Evolutionary conservation across 176 grass and related monocot species (phyloP).

Genomic region (Bothriochloa decipiens): DNA sequence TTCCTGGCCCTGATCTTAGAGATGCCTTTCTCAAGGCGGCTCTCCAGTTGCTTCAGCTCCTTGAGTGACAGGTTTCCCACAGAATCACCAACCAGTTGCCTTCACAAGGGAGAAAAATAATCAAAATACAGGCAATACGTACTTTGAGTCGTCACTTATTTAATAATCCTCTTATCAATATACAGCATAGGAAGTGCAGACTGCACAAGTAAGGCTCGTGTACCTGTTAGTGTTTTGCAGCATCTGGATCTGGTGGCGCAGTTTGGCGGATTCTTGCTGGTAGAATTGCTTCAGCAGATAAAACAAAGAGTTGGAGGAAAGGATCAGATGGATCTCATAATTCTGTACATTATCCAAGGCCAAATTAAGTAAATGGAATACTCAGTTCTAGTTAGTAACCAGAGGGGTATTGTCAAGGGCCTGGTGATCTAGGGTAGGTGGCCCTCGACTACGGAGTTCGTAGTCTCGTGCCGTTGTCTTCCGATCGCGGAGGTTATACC

Average conservation of each 20-base stretch:
- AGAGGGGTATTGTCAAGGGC: too few relatives aligned
- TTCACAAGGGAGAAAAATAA: conserved; percentile 30
- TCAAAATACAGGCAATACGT: neutral
- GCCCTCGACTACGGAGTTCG: too few relatives aligned
- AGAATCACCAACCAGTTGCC: conserved; percentile 70
- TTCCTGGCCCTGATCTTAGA: conserved; percentile 75
- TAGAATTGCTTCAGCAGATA: conserved; percentile 78
- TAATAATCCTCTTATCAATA: neutral
- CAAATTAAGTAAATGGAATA: neutral
- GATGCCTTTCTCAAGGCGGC: conserved; percentile 77
- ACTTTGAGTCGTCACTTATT: neutral
- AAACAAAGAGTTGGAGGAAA: neutral
- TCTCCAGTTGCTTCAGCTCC: conserved; percentile 82
- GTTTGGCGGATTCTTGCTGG: conserved; percentile 78
- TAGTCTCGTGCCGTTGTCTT: too few relatives aligned
- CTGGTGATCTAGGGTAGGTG: too few relatives aligned
- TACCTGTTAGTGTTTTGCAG: conserved; percentile 86
- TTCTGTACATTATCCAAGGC: neutral
- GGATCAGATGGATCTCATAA: conserved; percentile 3
- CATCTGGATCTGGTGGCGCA: conserved; percentile 86
- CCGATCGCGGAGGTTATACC: too few relatives aligned
- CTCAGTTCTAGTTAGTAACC: neutral
- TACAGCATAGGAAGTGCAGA: neutral
- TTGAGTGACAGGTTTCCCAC: conserved; percentile 58
- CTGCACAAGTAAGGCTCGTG: neutral